Evolutionary conservation across 805 yeast genomes (phyloP), one percentile per base, ranked within the genome.

Genomic region (Wickerhamomyces chambardii): DNA sequence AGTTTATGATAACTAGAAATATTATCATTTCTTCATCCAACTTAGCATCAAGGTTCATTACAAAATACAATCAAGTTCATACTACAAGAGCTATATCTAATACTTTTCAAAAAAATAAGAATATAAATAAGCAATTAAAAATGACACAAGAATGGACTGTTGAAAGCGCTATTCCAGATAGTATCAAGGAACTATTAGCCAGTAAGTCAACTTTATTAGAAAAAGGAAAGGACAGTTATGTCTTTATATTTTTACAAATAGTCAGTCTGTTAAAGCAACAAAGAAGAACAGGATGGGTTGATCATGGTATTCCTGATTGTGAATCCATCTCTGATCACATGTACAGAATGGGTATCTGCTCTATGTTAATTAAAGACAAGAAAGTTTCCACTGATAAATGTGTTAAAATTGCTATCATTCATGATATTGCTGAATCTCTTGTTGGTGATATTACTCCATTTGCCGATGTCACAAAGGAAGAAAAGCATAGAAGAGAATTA

Each of bases 371-470:
- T 30, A 58, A 61, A 21, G 59, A 68, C 34, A 56, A 58, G n/a
- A 58, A 63, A 2, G 64, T 83, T 24, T 76, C 84, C 56, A 64
- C 72, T 18, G 68, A 72, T 40, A 74, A 74, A 46, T 86, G 96
- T 63, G 81, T 78, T 33, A 81, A 83, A 58, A 87, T 90, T 36
- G 87, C 96, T 1, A 64, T 87, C 29, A 78, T 87, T 24, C 98
- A 90, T 63, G 98, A 90, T 57, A 83, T 90, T 48, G 96, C 97
- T 10, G 98, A 90, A 64, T 58, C 89, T 4, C 63, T 90, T 21
- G 97, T 90, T 12, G 98, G 98, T 24, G 98, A 90, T 56, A 84
- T 90, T 34, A 87, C 95, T 2, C 92, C 98, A 48, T 58, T 73
- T 56, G 84, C 87, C 61, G 51, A 70, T 39, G 73, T 89, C 22